phyloP scores from a whole-genome alignment of 2,329 filamentous ascomycete species.

The Botrytis tulipae region DNA sequence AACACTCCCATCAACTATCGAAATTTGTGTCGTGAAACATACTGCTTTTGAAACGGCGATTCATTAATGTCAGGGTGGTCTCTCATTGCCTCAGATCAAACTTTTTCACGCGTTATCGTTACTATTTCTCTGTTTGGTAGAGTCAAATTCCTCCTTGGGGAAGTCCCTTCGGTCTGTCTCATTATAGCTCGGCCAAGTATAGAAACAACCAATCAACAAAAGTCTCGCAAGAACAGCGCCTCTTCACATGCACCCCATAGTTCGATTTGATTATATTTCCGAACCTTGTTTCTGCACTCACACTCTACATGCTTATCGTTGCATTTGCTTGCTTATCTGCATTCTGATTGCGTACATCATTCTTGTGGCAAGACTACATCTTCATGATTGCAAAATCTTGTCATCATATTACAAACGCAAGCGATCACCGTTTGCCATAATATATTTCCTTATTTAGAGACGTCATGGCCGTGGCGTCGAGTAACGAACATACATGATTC shows the following conservation, averaged over 20 bases:
- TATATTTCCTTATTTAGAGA: background rate
- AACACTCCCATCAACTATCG: background rate
- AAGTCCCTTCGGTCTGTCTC: slow-evolving; percentile 12
- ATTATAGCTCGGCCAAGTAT: background rate
- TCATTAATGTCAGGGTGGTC: background rate
- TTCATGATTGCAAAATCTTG: background rate
- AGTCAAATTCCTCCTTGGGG: background rate
- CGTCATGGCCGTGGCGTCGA: background rate
- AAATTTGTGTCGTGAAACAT: slow-evolving; percentile 6
- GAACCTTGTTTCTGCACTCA: background rate
- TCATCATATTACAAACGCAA: background rate
- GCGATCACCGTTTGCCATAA: background rate
- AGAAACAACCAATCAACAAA: background rate
- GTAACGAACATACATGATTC: background rate
- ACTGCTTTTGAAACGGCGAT: background rate
- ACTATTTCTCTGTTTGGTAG: background rate
- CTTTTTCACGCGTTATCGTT: background rate
- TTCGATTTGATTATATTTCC: background rate
- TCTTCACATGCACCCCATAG: background rate
- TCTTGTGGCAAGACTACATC: background rate
- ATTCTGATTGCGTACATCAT: background rate
- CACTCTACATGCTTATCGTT: background rate
- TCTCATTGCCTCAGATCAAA: background rate
- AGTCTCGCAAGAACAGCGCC: background rate
- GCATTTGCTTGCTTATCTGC: background rate